Percentiles rank a stretch among this genome's conserved stretches.
Evolutionary conservation across 2,329 filamentous ascomycete genomes (phyloP).

Genomic region (Pezicula radicicola): DNA sequence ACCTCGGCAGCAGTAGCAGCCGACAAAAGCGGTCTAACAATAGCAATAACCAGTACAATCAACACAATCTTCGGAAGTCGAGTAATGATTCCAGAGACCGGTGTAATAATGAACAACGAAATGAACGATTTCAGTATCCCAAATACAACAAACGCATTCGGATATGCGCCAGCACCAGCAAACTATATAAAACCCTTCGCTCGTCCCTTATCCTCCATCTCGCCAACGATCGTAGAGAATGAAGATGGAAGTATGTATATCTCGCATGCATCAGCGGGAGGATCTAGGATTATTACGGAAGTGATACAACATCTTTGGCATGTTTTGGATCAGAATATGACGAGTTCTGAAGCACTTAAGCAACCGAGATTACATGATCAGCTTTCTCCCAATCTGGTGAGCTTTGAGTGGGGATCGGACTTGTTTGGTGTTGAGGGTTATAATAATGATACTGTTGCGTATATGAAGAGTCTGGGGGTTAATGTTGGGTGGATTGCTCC

Average conservation of each 20-base stretch:
- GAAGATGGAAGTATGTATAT: slow-evolving; percentile 56
- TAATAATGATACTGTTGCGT: slow-evolving; percentile 57
- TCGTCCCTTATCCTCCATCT: slow-evolving; percentile 61
- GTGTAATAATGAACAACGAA: slow-evolving; percentile 65
- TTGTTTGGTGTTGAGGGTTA: slow-evolving; percentile 38
- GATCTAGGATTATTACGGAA: slow-evolving; percentile 63
- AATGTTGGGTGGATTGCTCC: slow-evolving; percentile 58
- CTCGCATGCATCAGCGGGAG: slow-evolving; percentile 60
- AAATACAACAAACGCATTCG: slow-evolving; percentile 60
- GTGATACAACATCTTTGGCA: slow-evolving; percentile 64
- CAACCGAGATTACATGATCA: slow-evolving; percentile 63
- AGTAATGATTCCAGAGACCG: slow-evolving; percentile 64
- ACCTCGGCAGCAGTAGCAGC: slow-evolving; percentile 51
- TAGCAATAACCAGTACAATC: slow-evolving; percentile 64
- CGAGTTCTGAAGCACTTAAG: slow-evolving; percentile 49
- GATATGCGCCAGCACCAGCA: slow-evolving; percentile 58
- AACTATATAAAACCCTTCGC: slow-evolving; percentile 66
- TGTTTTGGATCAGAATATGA: slow-evolving; percentile 54
- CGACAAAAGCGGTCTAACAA: slow-evolving; percentile 57
- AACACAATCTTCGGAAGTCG: slow-evolving; percentile 65
- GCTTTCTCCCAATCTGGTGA: slow-evolving; percentile 51
- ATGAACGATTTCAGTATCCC: slow-evolving; percentile 69
- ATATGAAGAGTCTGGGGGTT: slow-evolving; percentile 53
- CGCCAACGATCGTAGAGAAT: slow-evolving; percentile 60
- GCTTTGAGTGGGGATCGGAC: slow-evolving; percentile 49